phyloP scores from a whole-genome alignment of 768 basidiomycete species.

The Calocera viscosa region DNA sequence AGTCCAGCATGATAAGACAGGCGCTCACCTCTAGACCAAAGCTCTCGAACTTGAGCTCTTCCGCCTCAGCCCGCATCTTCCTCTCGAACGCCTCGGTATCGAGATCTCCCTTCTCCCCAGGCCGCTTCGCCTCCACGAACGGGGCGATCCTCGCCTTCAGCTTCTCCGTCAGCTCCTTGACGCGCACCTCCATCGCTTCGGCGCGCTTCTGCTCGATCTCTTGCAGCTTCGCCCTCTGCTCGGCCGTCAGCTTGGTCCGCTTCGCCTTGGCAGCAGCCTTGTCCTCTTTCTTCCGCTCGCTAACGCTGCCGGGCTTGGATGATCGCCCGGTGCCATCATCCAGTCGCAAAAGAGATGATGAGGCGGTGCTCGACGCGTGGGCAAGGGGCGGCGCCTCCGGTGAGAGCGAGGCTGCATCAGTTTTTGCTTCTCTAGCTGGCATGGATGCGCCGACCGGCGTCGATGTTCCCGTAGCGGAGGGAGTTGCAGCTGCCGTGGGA shows the following conservation, averaged over 20 bases:
- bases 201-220: slow-evolving; percentile 71
- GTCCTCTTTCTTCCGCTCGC: slow-evolving; percentile 29
- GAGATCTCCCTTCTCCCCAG: slow-evolving; percentile 65
- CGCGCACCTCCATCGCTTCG: slow-evolving; percentile 65
- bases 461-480: slow-evolving; percentile 18
- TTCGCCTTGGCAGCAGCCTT: slow-evolving; percentile 29
- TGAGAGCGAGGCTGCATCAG: slow-evolving; percentile 14
- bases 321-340: slow-evolving; percentile 15
- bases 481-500: slow-evolving; percentile 20
- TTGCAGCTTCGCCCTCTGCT: slow-evolving; percentile 73
- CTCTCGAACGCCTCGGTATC: slow-evolving; percentile 72
- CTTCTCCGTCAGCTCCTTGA: slow-evolving; percentile 62
- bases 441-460: slow-evolving; percentile 16
- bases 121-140: slow-evolving; percentile 78
- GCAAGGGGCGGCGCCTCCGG: slow-evolving; percentile 17
- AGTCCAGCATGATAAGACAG: not conserved
- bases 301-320: slow-evolving; percentile 11
- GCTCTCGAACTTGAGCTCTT: slow-evolving; percentile 91
- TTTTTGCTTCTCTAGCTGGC: slow-evolving; percentile 16
- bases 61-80: slow-evolving; percentile 69
- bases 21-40: slow-evolving; percentile 81
- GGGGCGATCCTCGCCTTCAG: slow-evolving; percentile 75
- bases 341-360: slow-evolving; percentile 16
- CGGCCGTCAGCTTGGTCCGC: slow-evolving; percentile 48
- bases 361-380: slow-evolving; percentile 18